Conservation (phyloP, 345 rosid genomes). For the Eucalyptus sp. region DNA sequence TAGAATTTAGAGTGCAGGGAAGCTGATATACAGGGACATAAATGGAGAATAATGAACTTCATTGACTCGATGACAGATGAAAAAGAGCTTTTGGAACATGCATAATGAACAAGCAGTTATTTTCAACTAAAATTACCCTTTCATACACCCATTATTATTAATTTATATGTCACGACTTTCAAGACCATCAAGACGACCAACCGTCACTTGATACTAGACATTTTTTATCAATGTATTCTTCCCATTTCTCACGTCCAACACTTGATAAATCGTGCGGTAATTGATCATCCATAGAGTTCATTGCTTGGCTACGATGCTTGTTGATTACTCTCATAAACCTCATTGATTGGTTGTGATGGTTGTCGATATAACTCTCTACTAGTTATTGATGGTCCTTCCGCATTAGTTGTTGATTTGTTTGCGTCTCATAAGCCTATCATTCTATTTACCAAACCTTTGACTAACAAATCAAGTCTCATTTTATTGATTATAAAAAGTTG, state of each 20-base stretch:
- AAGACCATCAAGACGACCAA: neutral
- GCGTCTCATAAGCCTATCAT: neutral
- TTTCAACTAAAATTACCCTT: neutral
- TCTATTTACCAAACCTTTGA: neutral
- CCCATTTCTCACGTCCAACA: neutral
- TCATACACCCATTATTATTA: neutral
- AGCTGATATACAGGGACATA: neutral
- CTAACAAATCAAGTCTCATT: neutral
- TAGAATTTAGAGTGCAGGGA: neutral
- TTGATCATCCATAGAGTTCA: neutral
- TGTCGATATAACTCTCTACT: neutral
- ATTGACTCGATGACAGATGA: neutral
- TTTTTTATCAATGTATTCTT: neutral
- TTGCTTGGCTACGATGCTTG: neutral
- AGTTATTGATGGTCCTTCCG: neutral
- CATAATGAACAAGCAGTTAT: neutral
- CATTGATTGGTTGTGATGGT: neutral
- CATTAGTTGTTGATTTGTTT: neutral
- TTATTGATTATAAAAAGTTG: neutral
- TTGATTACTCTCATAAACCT: neutral
- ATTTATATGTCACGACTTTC: neutral
- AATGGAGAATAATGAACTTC: neutral
- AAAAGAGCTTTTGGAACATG: neutral
- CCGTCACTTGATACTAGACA: neutral
- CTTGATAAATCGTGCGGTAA: neutral